phyloP scores from a whole-genome alignment of 1,284 basidiomycete genomes.

The Stygiomarasmius scandens region DNA sequence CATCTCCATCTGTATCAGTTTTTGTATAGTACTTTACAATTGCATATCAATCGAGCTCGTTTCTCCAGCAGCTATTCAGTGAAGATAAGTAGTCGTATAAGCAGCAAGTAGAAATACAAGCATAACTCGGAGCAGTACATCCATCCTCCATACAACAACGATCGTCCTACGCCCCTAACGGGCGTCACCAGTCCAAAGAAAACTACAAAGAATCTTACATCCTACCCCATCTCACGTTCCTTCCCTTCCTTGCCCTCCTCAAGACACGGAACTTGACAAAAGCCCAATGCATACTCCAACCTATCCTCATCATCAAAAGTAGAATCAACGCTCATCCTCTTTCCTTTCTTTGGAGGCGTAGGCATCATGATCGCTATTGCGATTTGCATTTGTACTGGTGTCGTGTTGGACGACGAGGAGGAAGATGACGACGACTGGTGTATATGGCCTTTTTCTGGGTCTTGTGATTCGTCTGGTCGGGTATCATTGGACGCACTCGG shows the following conservation, averaged over 20 bases:
- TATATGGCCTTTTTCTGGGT: not conserved
- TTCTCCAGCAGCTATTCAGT: no score
- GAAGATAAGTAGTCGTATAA: no score
- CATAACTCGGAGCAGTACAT: no score
- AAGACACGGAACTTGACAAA: not conserved
- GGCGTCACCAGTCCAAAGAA: no score
- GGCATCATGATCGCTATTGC: conserved; percentile 49
- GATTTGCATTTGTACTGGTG: conserved; percentile 32
- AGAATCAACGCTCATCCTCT: not conserved
- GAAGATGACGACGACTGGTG: conserved; percentile 2
- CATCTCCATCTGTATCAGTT: no score
- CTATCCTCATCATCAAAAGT: not conserved
- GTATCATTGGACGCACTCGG: not conserved
- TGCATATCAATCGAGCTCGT: no score
- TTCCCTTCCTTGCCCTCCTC: not conserved
- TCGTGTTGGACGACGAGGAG: not conserved
- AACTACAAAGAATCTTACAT: no score
- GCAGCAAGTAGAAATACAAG: no score
- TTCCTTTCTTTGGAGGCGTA: conserved; percentile 18
- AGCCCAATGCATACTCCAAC: not conserved
- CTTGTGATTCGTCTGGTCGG: not conserved
- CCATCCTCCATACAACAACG: no score
- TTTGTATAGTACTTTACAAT: no score
- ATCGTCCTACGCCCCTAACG: no score
- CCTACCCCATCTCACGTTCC: not conserved